Base-by-base conservation (phyloP, 805 yeast species). In the Ogataea dorogensis region DNA sequence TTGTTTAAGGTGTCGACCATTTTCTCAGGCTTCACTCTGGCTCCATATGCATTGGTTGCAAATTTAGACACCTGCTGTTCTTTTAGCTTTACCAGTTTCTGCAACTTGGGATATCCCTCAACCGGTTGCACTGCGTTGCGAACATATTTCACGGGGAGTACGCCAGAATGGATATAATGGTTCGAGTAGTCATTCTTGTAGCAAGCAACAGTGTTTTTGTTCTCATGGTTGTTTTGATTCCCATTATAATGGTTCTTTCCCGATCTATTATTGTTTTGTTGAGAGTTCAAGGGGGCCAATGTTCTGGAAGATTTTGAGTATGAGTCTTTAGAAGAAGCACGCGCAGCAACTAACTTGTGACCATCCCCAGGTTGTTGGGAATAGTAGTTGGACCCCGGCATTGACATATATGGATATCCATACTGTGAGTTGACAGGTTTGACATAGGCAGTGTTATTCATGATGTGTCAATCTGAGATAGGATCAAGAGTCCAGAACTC, bases 81-180 rank as follows among this genome's bases (percentile, higher is more conserved):
- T 51, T 89, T 89, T 49, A 87, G 64, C 24, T 71, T 70, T 44
- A 82, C 79, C 21, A 89, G 62, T 47, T 68, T 71, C 47, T 81
- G 85, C 12, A 89, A 66, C 53, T 85, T 85, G 2, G 97, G 97
- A 47, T 89, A 89, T 2, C 97, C 97, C 35, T 76, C 82, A 1
- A 82, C 75, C 1, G 89, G 81, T 38, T 76, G 73, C 21, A 67
- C 64, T 1, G 76, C 67, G 57, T 89, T 89, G 35, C 81, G 68
- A 16, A 89, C 77, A 49, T 71, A 77, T 16, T 63, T 65, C 29
- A 77, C 79, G 0, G 96, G 94, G 4, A 75, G 58, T 5, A 66
- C 61, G 0, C 80, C 81, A 0, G 81, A 65, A 48, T 80, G 85
- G 23, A 87, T 63, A 50, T 75, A 82, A 46, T 79, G 65, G 46